Evolutionary conservation across 2,329 filamentous ascomycete genomes (phyloP), one percentile per base, ranked within the genome.

Genomic region (Aciculosporium take): DNA sequence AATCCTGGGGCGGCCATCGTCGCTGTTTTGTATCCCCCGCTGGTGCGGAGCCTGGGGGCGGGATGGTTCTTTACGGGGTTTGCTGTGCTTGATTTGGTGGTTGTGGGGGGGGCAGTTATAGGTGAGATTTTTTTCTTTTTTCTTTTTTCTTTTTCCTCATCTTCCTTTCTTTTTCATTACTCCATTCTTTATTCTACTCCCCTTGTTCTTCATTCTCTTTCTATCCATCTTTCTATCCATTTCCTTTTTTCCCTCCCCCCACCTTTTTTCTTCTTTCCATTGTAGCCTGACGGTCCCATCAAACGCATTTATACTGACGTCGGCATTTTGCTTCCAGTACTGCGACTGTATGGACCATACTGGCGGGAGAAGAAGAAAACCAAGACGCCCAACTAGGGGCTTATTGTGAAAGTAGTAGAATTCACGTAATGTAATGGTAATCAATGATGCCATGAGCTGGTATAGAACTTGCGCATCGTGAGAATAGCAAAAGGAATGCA

Each of bases 31-130:
- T 56, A 65, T 21, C 53, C 54, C 3, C 43, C 49, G 5, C 42
- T 66, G 2, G 48, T 63, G 2, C 46, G 49, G 10, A 49, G 40
- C 9, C 58, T 63, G 52, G 62, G 61, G 4, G 55, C 52, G 36
- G 60, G 61, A 2, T 65, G 58, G 58, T 61, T 58, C 25, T 66
- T 65, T 36, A 62, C 55, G 1, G 61, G 62, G 0, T 46, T 66
- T 18, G 57, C 53, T 0, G 33, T 60, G 1, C 41, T 64, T 15
- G 56, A 62, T 37, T 35, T 48, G 41, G 46, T 49, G 4, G 34
- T 54, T 0, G 52, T 54, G 7, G 50, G 52, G 7, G 46, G 47
- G 2, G 46, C 51, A 3, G 49, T 53, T 3, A 47, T 48, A 15
- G 31, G 50, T 53, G 29, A 46, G 48, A 17, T 7, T 20, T 34